Conservation (phyloP, 1,284 basidiomycete species). For the Cutaneotrichosporon sp. region DNA sequence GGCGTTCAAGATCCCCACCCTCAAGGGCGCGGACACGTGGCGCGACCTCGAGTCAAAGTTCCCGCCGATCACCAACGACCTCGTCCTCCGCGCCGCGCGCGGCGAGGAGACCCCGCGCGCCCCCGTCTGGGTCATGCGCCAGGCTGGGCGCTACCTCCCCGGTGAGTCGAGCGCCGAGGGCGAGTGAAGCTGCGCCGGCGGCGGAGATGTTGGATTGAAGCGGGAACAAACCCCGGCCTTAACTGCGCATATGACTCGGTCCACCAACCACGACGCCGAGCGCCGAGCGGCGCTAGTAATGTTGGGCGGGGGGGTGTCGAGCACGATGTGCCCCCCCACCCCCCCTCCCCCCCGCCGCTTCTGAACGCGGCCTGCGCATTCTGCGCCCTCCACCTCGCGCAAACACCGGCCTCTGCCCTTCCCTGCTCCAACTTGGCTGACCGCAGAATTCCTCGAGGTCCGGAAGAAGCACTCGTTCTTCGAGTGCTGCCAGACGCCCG, state of each 20-base stretch:
- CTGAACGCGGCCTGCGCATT: background rate
- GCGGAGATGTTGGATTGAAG: too few relatives aligned
- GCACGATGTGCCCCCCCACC: too few relatives aligned
- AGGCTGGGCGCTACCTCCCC: slow-evolving; percentile 93
- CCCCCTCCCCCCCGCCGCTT: too few relatives aligned
- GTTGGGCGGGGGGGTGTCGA: too few relatives aligned
- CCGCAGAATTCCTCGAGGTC: slow-evolving; percentile 78
- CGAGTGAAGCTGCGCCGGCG: background rate
- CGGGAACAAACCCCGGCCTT: too few relatives aligned
- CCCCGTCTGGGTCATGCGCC: slow-evolving; percentile 99
- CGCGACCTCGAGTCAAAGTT: slow-evolving; percentile 27
- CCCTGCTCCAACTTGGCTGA: slow-evolving; percentile 5
- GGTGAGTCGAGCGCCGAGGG: slow-evolving; percentile 60
- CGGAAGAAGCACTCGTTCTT: slow-evolving; percentile 87
- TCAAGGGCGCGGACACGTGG: slow-evolving; percentile 35
- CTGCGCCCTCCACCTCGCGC: background rate
- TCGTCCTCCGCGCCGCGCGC: slow-evolving; percentile 82
- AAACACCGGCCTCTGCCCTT: background rate
- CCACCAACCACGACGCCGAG: background rate
- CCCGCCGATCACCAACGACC: slow-evolving; percentile 81
- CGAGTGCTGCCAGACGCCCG: slow-evolving; percentile 85
- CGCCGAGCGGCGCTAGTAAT: background rate
- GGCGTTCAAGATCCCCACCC: slow-evolving; percentile 33
- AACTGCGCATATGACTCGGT: background rate
- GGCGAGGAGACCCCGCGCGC: slow-evolving; percentile 87